Evolutionary conservation across 345 rosid species (phyloP), one percentile per base, ranked within the genome.

Genomic region (Salix udensis): DNA sequence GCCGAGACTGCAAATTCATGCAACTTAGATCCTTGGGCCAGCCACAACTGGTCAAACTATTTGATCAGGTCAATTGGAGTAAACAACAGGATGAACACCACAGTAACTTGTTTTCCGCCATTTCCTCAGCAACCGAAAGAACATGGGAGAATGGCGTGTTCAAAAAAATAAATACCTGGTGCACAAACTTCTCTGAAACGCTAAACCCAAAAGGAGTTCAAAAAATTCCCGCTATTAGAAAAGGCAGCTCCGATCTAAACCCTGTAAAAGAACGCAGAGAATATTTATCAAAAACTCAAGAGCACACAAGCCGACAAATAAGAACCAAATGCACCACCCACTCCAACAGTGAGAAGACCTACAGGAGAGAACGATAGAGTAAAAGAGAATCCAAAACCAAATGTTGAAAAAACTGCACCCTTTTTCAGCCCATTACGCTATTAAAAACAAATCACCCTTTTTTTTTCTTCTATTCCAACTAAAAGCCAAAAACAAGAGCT

Each of bases 221-320:
- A 34, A 76, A 79, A 87, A 61, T 70, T 73, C 44, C 67, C 30
- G 24, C 64, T 60, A 50, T 15, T 58, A 73, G 71, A 55, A 74
- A 65, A 74, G 30, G 40, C 4, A 18, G 66, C 74, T 46, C 81
- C 73, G 93, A 89, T 88, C 88, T 88, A 79, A 86, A 79, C 68
- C 83, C 78, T 71, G 77, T 19, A 61, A 55, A 34, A 79, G 75
- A 7, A 31, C 74, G 67, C 67, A 28, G 67, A 74, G 10, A 21
- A 55, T n/a, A 7, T 55, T 8, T 21, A 67, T 81, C 62, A 36
- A 83, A 40, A 83, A 72, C 66, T 76, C 50, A 79, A 78, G 70
- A 60, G 23, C 37, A 30, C 37, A 30, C 55, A 66, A 83, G 75
- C 77, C 67, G 74, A 77, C 86, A 84, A 74, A 81, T 60, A 36